phyloP scores from a whole-genome alignment of 179 eudicot species.

The Spergularia azorica region DNA sequence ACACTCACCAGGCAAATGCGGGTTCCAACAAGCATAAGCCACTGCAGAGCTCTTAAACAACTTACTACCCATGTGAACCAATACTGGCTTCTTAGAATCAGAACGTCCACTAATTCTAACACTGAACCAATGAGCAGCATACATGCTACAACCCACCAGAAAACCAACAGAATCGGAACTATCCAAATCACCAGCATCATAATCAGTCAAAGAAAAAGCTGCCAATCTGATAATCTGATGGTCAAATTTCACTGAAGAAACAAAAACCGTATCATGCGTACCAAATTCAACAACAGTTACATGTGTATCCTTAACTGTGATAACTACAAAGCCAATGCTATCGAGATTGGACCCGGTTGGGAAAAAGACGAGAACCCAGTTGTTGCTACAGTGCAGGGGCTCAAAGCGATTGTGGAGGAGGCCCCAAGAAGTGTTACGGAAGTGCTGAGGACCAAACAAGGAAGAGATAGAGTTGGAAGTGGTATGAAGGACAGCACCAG shows the following conservation, averaged over 20 bases:
- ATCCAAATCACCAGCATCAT: neutral
- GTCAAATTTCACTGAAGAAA: slow-evolving; percentile 18
- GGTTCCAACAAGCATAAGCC: slow-evolving; percentile 39
- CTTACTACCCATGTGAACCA: slow-evolving; percentile 32
- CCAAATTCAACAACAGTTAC: slow-evolving; percentile 26
- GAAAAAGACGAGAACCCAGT: slow-evolving; percentile 29
- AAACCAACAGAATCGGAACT: slow-evolving; percentile 27
- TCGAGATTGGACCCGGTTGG: slow-evolving; percentile 34
- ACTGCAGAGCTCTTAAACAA: slow-evolving; percentile 31
- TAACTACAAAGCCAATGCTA: slow-evolving; percentile 32
- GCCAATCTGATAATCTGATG: slow-evolving; percentile 29
- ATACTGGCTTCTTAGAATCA: slow-evolving; percentile 23
- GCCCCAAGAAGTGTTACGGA: too few relatives aligned
- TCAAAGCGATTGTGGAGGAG: slow-evolving; percentile 26
- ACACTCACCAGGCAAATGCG: slow-evolving; percentile 33
- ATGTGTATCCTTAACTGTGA: slow-evolving; percentile 23
- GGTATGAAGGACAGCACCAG: slow-evolving; percentile 2
- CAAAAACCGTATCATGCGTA: slow-evolving; percentile 15
- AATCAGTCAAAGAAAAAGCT: slow-evolving; percentile 18
- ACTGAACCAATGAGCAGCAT: slow-evolving; percentile 36
- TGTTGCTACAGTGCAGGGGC: slow-evolving; percentile 25
- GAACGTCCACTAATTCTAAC: slow-evolving; percentile 28
- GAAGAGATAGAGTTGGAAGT: slow-evolving; percentile 15
- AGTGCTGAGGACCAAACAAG: slow-evolving; percentile 9
- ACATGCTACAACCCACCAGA: slow-evolving; percentile 31